These are phyloP conservation scores for Xylaria nigripes DNA, from an alignment of 495 filamentous ascomycete species.

Conservation along the genomic window DNA sequence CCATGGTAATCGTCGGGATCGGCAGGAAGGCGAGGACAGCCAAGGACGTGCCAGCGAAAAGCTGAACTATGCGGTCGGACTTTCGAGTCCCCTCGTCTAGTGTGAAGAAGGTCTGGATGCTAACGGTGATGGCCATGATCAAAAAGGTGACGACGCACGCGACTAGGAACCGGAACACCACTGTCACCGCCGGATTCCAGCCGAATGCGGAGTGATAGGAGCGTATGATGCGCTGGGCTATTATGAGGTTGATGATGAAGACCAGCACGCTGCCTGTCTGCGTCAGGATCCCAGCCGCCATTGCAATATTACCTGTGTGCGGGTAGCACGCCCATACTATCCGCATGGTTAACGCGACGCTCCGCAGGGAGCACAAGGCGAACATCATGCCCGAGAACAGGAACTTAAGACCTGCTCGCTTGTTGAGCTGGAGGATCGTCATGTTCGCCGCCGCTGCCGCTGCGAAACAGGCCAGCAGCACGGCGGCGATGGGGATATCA, in stretches of 20 bases:
- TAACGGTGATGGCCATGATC: constrained; percentile 58
- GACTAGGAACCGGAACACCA: constrained; percentile 51
- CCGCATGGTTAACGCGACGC: constrained; percentile 56
- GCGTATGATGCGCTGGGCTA: constrained; percentile 67
- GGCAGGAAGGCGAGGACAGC: constrained; percentile 69
- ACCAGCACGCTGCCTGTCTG: constrained; percentile 67
- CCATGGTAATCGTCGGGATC: constrained; percentile 50
- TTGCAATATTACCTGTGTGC: constrained; percentile 46
- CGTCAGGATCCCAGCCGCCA: constrained; percentile 68
- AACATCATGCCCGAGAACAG: constrained; percentile 59
- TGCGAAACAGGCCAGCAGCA: constrained; percentile 61
- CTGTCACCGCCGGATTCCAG: constrained; percentile 47
- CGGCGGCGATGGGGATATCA: constrained; percentile 57
- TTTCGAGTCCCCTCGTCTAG: constrained; percentile 37
- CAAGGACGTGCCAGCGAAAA: constrained; percentile 59
- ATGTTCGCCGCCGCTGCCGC: constrained; percentile 53
- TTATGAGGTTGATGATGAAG: constrained; percentile 75
- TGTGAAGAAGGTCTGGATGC: constrained; percentile 60
- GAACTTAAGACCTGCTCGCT: constrained; percentile 55
- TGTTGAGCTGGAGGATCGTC: constrained; percentile 56
- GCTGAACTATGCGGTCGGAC: constrained; percentile 54
- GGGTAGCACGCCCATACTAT: constrained; percentile 48
- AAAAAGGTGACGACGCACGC: constrained; percentile 52
- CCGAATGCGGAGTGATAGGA: constrained; percentile 64
- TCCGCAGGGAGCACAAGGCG: constrained; percentile 71